These are phyloP conservation scores for Penicillium taxi DNA, from an alignment of 495 filamentous ascomycete genomes.

Conservation along the genomic window DNA sequence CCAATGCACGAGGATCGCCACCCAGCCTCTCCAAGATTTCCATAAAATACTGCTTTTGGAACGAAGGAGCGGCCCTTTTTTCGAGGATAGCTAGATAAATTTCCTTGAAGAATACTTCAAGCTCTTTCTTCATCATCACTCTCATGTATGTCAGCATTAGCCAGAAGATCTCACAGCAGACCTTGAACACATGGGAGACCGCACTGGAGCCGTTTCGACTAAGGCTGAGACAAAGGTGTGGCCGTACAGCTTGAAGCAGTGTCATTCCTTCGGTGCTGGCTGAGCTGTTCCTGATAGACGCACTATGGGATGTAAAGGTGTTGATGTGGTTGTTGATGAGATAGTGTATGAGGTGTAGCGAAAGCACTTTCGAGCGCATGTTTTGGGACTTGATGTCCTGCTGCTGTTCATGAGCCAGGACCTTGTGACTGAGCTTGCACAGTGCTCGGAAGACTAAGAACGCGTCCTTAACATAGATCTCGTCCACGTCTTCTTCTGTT, in stretches of 20 bases:
- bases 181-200: conserved; percentile 84
- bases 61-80: conserved; percentile 71
- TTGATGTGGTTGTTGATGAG: conserved; percentile 83
- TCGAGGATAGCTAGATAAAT: conserved; percentile 94
- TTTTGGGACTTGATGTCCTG: conserved; percentile 87
- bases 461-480: conserved; percentile 92
- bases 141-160: conserved; percentile 90
- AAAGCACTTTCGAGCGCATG: conserved; percentile 95
- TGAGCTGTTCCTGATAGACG: conserved; percentile 83
- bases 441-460: conserved; percentile 96
- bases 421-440: conserved; percentile 92
- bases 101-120: conserved; percentile 96
- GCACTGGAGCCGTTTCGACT: conserved; percentile 93
- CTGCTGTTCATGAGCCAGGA: conserved; percentile 78
- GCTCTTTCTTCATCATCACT: conserved; percentile 95
- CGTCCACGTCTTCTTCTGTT: conserved; percentile 86
- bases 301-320: conserved; percentile 80
- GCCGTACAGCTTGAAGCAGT: conserved; percentile 92
- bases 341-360: conserved; percentile 87
- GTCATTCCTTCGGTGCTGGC: conserved; percentile 76
- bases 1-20: conserved; percentile 76
- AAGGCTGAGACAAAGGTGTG: conserved; percentile 88
- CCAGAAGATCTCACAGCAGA: conserved; percentile 97
- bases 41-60: conserved; percentile 89
- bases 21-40: conserved; percentile 74